Percentiles rank a stretch among this genome's conserved stretches.
phyloP scores from a whole-genome alignment of 352 stramenopile genomes.

The Albugo candida region DNA sequence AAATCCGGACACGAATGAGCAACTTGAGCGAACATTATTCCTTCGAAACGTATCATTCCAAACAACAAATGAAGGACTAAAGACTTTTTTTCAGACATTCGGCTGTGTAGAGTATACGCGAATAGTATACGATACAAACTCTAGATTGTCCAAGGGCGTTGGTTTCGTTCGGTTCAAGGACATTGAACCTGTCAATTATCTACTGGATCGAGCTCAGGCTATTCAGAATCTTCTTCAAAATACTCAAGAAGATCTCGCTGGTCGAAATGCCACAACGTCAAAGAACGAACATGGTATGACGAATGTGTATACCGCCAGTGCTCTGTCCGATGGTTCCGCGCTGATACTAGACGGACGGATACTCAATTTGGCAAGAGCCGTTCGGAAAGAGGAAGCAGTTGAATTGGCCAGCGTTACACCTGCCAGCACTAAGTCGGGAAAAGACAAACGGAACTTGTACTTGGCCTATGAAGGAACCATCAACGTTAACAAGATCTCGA shows the following conservation, averaged over 20 bases:
- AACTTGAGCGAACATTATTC: slow-evolving; percentile 65
- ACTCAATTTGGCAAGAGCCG: slow-evolving; percentile 45
- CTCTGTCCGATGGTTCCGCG: slow-evolving; percentile 42
- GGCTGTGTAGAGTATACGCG: slow-evolving; percentile 61
- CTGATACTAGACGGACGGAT: slow-evolving; percentile 58
- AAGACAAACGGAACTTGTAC: slow-evolving; percentile 94
- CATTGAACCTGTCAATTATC: slow-evolving; percentile 4
- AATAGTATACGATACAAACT: slow-evolving; percentile 62
- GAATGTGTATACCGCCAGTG: slow-evolving; percentile 40
- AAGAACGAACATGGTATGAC: slow-evolving; percentile 19
- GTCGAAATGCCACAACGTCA: slow-evolving; percentile 27
- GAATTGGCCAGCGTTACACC: slow-evolving; percentile 34
- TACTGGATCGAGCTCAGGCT: slow-evolving; percentile 10
- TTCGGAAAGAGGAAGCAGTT: slow-evolving; percentile 50
- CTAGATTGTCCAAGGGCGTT: slow-evolving; percentile 60
- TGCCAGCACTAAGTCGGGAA: slow-evolving; percentile 34
- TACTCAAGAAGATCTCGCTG: slow-evolving; percentile 1
- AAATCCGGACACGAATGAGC: slow-evolving; percentile 48
- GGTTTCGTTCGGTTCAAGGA: slow-evolving; percentile 68
- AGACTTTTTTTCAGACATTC: slow-evolving; percentile 54
- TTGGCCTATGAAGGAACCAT: slow-evolving; percentile 89
- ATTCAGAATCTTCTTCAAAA: slow-evolving; percentile 30
- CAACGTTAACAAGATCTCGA: slow-evolving; percentile 78
- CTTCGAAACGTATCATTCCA: slow-evolving; percentile 76
- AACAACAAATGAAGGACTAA: slow-evolving; percentile 42